Base-by-base conservation (phyloP, 1,284 basidiomycete species). In the Naganishia albida region DNA sequence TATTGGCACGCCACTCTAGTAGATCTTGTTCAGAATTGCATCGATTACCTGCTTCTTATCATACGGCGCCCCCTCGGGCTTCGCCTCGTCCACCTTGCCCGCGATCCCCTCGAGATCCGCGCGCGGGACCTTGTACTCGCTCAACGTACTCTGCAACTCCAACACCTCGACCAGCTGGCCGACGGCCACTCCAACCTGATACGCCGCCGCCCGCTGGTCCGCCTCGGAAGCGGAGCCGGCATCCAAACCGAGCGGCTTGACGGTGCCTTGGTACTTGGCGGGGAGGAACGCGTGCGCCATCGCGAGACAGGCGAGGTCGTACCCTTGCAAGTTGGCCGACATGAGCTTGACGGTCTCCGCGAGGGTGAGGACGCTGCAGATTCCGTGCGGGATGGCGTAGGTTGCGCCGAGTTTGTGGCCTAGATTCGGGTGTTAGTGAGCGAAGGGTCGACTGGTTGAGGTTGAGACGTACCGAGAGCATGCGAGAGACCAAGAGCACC, bases 281-380 rank as follows among this genome's bases (percentile, higher is more conserved):
- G 69, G 62, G 7, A 67, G 50, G 40, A 64, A 67, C 2, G 50
- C 46, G 13, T 66, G 38, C 2, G 67, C 67, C 13, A 52, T 63
- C 38, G 67, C 60, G 46, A 70, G 66, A 18, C 66, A 67, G 15
- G 51, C 42, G 25, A 70, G 62, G 38, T 55, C 44, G 43, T 46
- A 23, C 15, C 63, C 52, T 20, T 64, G 52, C 6, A 70, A 56
- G 26, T 82, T 73, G 65, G 83, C 80, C 0, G 86, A 82, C 74
- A 88, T 83, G 28, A 88, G 77, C 1, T 75, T 78, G 23, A 90
- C 83, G 38, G 85, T 85, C 0, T 86, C 82, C 0, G 85, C 82
- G 34, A 92, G 83, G 1, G 90, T 91, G 56, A 91, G 79, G 75
- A 90, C 91, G 25, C 88, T 89, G 7, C 90, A 91, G 70, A 90